Percentiles rank a stretch among this genome's conserved stretches.
Evolutionary conservation across 2,329 filamentous ascomycete genomes (phyloP).

Genomic region (Alternaria conjuncta): DNA sequence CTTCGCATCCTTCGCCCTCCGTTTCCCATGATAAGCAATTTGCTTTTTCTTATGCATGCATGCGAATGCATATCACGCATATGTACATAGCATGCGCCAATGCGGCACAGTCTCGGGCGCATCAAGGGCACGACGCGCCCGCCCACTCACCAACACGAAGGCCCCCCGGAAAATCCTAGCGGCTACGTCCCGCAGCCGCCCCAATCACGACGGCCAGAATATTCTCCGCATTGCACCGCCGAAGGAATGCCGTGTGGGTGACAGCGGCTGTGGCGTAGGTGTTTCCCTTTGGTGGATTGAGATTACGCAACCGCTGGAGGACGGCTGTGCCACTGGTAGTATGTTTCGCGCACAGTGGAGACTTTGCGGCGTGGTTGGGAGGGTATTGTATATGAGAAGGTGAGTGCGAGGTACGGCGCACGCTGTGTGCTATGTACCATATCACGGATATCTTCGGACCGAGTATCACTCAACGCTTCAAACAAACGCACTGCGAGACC

Average conservation of each 20-base stretch:
- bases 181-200: neutral
- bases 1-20: neutral
- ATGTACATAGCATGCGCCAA: neutral
- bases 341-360: neutral
- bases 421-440: neutral
- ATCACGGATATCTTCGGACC: neutral
- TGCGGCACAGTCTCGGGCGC: neutral
- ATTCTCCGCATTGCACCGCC: neutral
- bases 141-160: neutral
- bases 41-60: neutral
- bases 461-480: neutral
- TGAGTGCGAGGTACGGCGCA: neutral
- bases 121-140: neutral
- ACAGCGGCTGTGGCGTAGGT: neutral
- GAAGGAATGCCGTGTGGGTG: neutral
- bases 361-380: neutral
- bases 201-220: neutral
- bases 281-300: neutral
- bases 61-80: neutral
- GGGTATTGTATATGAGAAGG: neutral
- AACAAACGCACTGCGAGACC: neutral
- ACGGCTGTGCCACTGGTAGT: constrained; percentile 17
- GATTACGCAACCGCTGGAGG: constrained; percentile 12
- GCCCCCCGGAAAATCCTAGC: neutral
- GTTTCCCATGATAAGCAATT: neutral